Percentiles rank a stretch among this genome's conserved stretches.
Evolutionary conservation across 306 rosid species (phyloP).

Genomic region (Rubus idaeus): DNA sequence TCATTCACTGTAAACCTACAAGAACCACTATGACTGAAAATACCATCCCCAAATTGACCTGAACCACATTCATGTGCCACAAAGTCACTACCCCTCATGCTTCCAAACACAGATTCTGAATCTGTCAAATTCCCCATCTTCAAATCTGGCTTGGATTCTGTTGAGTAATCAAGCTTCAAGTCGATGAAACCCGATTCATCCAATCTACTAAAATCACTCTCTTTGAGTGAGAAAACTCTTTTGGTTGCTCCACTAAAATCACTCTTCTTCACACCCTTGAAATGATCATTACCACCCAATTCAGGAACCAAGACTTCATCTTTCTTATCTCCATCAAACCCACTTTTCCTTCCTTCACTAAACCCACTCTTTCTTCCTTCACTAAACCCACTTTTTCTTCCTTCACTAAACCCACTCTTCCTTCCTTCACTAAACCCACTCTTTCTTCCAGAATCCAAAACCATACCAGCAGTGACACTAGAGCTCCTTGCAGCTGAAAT

Average conservation of each 20-base stretch:
- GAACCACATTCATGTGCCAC: conserved; percentile 41
- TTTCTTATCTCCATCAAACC: conserved; percentile 54
- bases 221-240: conserved; percentile 80
- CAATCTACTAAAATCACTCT: conserved; percentile 84
- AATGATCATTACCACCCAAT: conserved; percentile 23
- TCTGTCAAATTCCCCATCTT: conserved; percentile 36
- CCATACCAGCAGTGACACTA: conserved; percentile 70
- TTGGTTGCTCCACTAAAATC: conserved; percentile 52
- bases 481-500: conserved; percentile 95
- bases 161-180: conserved; percentile 75
- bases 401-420: conserved; percentile 44
- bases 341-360: conserved; percentile 78
- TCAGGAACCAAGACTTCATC: conserved; percentile 42
- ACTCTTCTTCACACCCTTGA: conserved; percentile 37
- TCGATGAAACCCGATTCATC: conserved; percentile 91
- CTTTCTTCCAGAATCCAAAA: conserved; percentile 81
- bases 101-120: conserved; percentile 54
- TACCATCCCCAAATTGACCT: conserved; percentile 39
- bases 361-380: conserved; percentile 67
- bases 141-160: conserved; percentile 58
- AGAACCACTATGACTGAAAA: conserved; percentile 60
- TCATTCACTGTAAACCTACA: conserved; percentile 85
- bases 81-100: conserved; percentile 51
- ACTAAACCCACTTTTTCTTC: conserved; percentile 77
- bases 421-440: conserved; percentile 83